phyloP scores from a whole-genome alignment of 805 yeast genomes.

The Metschnikowia reukaufii region DNA sequence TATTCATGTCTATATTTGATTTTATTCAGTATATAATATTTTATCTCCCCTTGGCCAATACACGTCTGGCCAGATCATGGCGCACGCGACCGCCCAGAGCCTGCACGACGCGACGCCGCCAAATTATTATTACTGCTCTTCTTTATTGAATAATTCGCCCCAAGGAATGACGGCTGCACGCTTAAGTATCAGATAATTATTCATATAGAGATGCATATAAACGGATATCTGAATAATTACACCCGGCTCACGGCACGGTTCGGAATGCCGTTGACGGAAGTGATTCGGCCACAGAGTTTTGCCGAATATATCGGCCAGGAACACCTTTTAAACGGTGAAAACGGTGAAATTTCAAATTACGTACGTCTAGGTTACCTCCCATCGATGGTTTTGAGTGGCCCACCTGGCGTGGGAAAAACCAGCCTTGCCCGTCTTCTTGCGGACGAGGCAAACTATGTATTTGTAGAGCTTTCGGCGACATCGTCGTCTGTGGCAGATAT shows the following conservation, averaged over 20 bases:
- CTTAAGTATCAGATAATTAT: too few relatives aligned
- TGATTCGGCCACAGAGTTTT: constrained; percentile 72
- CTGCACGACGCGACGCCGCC: too few relatives aligned
- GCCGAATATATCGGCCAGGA: constrained; percentile 81
- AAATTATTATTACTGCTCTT: too few relatives aligned
- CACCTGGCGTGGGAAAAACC: constrained; percentile 95
- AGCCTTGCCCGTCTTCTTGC: constrained; percentile 74
- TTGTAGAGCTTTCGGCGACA: constrained; percentile 86
- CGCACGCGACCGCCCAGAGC: too few relatives aligned
- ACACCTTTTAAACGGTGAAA: constrained; percentile 60
- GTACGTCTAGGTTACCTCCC: constrained; percentile 68
- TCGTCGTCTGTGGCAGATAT: constrained; percentile 66
- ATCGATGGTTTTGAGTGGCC: constrained; percentile 90
- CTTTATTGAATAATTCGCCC: too few relatives aligned
- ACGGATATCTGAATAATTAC: too few relatives aligned
- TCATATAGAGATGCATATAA: too few relatives aligned
- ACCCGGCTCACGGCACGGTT: constrained; percentile 2
- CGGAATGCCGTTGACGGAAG: constrained; percentile 64
- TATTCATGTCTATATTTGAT: too few relatives aligned
- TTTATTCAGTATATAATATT: too few relatives aligned
- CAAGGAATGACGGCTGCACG: too few relatives aligned
- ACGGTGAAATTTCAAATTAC: constrained; percentile 66
- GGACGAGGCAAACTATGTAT: constrained; percentile 49
- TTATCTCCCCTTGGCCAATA: too few relatives aligned
- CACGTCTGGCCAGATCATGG: too few relatives aligned